Base-by-base conservation (phyloP, 306 rosid species). In the Acacia confusa region DNA sequence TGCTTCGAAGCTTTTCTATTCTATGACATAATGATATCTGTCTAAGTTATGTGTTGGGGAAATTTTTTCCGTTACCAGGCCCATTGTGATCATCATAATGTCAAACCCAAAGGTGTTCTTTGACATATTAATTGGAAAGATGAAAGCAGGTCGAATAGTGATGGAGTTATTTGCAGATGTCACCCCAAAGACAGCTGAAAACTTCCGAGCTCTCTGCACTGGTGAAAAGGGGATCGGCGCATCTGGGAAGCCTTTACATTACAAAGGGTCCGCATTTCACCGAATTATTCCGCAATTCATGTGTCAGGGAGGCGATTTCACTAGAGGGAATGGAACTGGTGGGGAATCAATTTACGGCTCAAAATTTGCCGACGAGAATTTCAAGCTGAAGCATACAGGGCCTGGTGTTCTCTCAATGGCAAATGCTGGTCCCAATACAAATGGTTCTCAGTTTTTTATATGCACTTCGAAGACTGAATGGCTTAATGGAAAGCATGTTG, bases 301-400 rank as follows among this genome's bases (percentile, higher is more conserved):
- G 98, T 92, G 97, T 68, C 98, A 94, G 15, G 97, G 97, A 34
- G 98, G 97, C 24, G 97, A 94, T 86, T 92, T 92, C 86, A 92
- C 97, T 0, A 88, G 40, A 65, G 97, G 97, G 6, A 90, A 91
- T 83, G 97, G 98, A 12, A 92, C 97, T 0, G 97, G 97, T 58
- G 98, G 98, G 32, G 98, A 92, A 79, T 92, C 98, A 1, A 95
- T 92, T 25, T 95, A 92, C 9, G 98, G 97, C 6, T 3, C 52
- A 0, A 91, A 90, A 57, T 95, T 95, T 75, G 71, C 76, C 0
- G 99, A 93, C 48, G 97, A 95, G 79, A 95, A 91, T 88, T 95
- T 93, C 79, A 88, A 85, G 79, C 7, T 87, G 81, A 92, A 87
- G 75, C 99, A 95, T 64, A 95, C 95, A 0, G 95, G 88, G 0